Percentiles rank a stretch among this genome's conserved stretches.
These are phyloP conservation scores for Neurospora tetrasperma DNA, from an alignment of 495 filamentous ascomycete species.

Conservation along the genomic window DNA sequence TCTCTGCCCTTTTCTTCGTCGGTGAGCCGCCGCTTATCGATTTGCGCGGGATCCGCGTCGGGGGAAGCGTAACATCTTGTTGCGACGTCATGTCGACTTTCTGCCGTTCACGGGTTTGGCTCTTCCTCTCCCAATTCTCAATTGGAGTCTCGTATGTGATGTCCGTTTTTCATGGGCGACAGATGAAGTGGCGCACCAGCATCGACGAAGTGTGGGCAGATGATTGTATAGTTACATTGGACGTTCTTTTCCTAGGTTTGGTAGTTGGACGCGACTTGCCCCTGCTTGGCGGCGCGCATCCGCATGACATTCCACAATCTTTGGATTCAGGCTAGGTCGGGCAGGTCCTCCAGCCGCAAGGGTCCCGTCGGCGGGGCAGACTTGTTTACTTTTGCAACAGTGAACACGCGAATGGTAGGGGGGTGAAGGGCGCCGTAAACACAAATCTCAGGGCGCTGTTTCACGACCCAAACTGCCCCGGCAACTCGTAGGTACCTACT, in stretches of 20 bases:
- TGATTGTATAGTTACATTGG: background rate
- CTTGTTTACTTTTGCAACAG: background rate
- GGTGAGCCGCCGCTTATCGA: constrained; percentile 63
- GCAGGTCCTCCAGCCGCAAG: background rate
- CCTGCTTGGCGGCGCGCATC: background rate
- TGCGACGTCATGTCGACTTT: constrained; percentile 33
- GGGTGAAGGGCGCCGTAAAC: background rate
- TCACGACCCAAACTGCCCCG: background rate
- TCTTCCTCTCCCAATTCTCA: background rate
- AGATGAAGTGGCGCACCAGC: background rate
- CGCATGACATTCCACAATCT: background rate
- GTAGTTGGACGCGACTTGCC: background rate
- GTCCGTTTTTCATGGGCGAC: background rate
- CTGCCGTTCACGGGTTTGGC: background rate
- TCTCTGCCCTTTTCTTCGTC: constrained; percentile 42
- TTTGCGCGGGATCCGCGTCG: constrained; percentile 59
- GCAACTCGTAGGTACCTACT: background rate
- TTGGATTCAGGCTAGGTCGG: background rate
- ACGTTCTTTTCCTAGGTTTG: background rate
- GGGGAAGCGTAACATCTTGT: constrained; percentile 37
- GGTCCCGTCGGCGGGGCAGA: background rate
- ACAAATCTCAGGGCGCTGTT: background rate
- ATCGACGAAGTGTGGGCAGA: background rate
- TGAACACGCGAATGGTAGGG: background rate
- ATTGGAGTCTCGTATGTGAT: background rate